Evolutionary conservation across 148 eudicot species (phyloP), one percentile per base, ranked within the genome.

Genomic region (Drosera capensis): DNA sequence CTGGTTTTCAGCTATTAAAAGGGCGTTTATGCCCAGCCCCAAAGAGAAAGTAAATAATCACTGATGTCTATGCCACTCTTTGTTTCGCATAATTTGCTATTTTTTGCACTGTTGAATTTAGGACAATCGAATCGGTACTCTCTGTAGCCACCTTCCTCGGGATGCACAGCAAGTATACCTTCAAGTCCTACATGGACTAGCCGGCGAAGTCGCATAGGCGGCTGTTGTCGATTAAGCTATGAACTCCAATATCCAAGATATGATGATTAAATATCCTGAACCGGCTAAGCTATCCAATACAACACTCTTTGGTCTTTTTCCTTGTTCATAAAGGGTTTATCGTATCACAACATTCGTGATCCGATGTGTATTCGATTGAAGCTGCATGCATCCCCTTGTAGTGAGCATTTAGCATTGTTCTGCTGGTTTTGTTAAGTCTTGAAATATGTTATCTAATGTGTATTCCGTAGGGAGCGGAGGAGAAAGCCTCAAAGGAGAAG

Each of bases 1-100:
- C 71, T 90, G 99, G 95, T 78, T 90, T 81, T 80, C 99, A 44
- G 94, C 95, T 26, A 80, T 90, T 58, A 90, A 85, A 60, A 67
- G 65, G 82, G 95, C 68, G 51, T 90, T 90, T 41, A 46, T 58
- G 14, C 79, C 75, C 61, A 73, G 49, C 70, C 76, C 95, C 16
- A 85, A 81, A 51, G 99, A 84, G 56, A 90, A 78, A 57, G 68
- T 71, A 57, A 44, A 62, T 30, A 67, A 78, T 70, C 95, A 80
- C 66, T 77, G 97, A 62, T 8, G 11, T 7, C 20, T 41, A 14
- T 15, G 18, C 14, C 17, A 15, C 14, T 29, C 12, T 12, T 5
- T 6, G 14, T 34, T 34, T 34, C 14, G 23, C 21, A 13, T 2
- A 15, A 21, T 25, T 11, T n/a, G 11, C 14, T 14, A 23, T 25